Base-by-base conservation (phyloP, 2,329 filamentous ascomycete species). In the Fusarium sublunatum region DNA sequence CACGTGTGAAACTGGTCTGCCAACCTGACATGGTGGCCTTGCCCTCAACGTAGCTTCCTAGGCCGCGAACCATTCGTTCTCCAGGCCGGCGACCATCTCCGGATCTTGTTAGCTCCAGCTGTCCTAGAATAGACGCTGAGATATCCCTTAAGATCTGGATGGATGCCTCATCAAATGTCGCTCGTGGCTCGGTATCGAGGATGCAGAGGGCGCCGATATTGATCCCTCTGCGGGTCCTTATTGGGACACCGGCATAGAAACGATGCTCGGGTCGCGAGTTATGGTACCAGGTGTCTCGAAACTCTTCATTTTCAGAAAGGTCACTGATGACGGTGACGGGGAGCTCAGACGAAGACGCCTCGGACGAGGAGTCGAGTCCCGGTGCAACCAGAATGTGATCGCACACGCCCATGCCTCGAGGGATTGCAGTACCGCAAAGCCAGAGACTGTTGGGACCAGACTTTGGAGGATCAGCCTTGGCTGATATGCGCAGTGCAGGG, bases 191-290 rank as follows among this genome's bases (percentile, higher is more conserved):
- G 7, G 43, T 44, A 35, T 67, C 59, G 12, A 74, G 54, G 7
- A 79, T 68, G 49, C 73, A 77, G 13, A 74, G 74, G 1, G 77
- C 74, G 5, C 79, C 79, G 7, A 81, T 81, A 41, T 79, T 77
- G 58, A 81, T 76, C 19, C 77, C 78, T 3, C 70, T 65, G 0
- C 60, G 72, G 0, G 77, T 76, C 1, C 73, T 72, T 5, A 81
- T 78, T 1, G 79, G 79, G 0, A 79, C 74, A 1, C 71, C 78
- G 0, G 78, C 74, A 38, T 80, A 81, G 59, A 81, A 81, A 0
- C 71, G 69, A 28, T 70, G 61, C 3, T 56, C 54, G 0, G 67
- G 65, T n/a, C 71, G 66, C 2, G 43, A 22, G 7, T 53, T 53
- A 15, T 69, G 69, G 8, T 68, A 73, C 5, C 38, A 61, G 60